Base-by-base conservation (phyloP, 306 rosid genomes). In the Prunus mira region DNA sequence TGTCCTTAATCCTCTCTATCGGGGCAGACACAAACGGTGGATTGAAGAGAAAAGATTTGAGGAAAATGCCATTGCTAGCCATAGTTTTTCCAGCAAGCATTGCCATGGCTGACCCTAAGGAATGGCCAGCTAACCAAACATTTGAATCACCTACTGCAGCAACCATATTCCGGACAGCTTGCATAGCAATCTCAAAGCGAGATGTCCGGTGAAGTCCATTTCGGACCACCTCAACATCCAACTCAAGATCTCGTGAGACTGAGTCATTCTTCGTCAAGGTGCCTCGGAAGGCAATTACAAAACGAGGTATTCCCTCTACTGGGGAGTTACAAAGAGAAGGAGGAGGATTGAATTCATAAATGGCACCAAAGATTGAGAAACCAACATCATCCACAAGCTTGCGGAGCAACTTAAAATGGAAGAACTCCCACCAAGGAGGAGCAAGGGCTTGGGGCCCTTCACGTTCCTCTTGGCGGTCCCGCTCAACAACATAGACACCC, bases 91-190 rank as follows among this genome's bases (percentile, higher is more conserved):
- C 99, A 24, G 86, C 66, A 61, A 92, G 97, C 97, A 95, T 75
- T 76, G 93, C 96, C 86, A 95, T 82, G 76, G 89, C 93, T 49
- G 99, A 92, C 75, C 99, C 99, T 5, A 95, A 76, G 17, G 99
- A 95, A 74, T 95, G 99, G 17, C 99, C 98, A 0, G 96, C 88
- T 75, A 95, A 79, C 98, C 99, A 95, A 75, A 92, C 75, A 68
- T 83, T 79, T 34, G 97, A 89, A 82, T 73, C 96, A 27, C 93
- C 96, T 8, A 54, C 86, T 19, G 91, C 32, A 27, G 98, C 93
- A 76, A 84, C 96, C 91, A 82, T 86, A 76, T 89, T 87, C 38
- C 90, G 82, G 7, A 88, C 90, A 70, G 93, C 91, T 84, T 86
- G 87, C 67, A 89, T 88, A 2, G 99, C 92, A 71, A 83, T 87